A percentile compares a stretch with the other conserved stretches of the same genome.
Evolutionary conservation across 345 rosid genomes (phyloP).

Genomic region (Dovyalis caffra): DNA sequence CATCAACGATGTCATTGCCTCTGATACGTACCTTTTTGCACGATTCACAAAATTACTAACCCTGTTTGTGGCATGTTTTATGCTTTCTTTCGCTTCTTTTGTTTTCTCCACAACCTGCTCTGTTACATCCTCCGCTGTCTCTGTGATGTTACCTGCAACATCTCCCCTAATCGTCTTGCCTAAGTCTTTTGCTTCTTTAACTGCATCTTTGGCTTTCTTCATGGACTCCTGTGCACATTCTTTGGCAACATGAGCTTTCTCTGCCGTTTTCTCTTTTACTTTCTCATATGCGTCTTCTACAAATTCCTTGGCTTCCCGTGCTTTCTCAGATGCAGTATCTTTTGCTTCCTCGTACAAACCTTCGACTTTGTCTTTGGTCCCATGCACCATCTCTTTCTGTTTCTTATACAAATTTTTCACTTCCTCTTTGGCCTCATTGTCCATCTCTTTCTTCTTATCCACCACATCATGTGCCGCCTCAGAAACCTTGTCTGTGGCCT

Average conservation of each 20-base stretch:
- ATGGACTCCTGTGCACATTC: conserved; percentile 15
- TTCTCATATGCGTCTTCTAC: conserved; percentile 14
- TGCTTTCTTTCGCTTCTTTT: conserved; percentile 17
- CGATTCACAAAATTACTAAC: background rate
- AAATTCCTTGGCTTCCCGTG: background rate
- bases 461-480: background rate
- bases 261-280: background rate
- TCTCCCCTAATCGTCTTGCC: background rate
- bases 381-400: conserved; percentile 22
- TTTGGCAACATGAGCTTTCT: background rate
- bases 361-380: conserved; percentile 20
- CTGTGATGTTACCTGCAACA: background rate
- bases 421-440: conserved; percentile 27
- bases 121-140: background rate
- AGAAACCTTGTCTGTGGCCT: conserved; percentile 39
- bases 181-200: background rate
- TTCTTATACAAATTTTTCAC: background rate
- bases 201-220: background rate
- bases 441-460: conserved; percentile 15
- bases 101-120: background rate
- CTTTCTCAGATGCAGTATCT: conserved; percentile 8
- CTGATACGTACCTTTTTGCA: background rate
- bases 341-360: background rate
- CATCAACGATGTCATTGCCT: conserved; percentile 18
- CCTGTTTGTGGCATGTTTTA: background rate